Evolutionary conservation across 352 stramenopile species (phyloP).

Genomic region (Phytopythium kandeliae): DNA sequence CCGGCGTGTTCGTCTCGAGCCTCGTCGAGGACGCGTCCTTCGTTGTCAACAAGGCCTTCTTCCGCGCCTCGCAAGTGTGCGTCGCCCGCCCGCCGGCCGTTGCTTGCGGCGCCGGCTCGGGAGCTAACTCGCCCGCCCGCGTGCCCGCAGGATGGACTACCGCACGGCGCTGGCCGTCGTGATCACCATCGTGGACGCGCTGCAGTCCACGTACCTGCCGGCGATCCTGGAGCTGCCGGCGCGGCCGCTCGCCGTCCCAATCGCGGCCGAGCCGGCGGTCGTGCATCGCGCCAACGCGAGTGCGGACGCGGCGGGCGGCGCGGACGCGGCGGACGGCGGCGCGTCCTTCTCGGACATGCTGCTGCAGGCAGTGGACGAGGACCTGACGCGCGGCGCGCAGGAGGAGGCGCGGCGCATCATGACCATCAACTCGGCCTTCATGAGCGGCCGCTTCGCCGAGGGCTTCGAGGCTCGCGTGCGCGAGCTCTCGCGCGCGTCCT

Average conservation of each 20-base stretch:
- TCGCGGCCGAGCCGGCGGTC: slow-evolving; percentile 12
- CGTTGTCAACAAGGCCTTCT: slow-evolving; percentile 81
- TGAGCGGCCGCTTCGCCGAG: slow-evolving; percentile 72
- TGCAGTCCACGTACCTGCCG: slow-evolving; percentile 76
- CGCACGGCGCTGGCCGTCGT: slow-evolving; percentile 77
- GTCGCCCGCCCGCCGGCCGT: too few species aligned
- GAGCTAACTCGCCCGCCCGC: too few species aligned
- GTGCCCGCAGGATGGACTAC: slow-evolving; percentile 79
- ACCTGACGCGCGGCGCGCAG: slow-evolving; percentile 51
- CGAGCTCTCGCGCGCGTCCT: slow-evolving; percentile 35
- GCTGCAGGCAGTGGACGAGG: slow-evolving; percentile 70
- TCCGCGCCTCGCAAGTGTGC: slow-evolving; percentile 67
- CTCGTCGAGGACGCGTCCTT: slow-evolving; percentile 84
- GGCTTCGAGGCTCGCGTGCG: slow-evolving; percentile 53
- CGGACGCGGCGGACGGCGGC: slow-evolving; percentile 17
- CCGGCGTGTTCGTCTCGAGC: slow-evolving; percentile 65
- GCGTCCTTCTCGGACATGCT: slow-evolving; percentile 80
- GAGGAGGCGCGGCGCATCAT: slow-evolving; percentile 80
- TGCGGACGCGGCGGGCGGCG: too few species aligned
- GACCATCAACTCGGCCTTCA: slow-evolving; percentile 83
- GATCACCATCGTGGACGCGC: slow-evolving; percentile 75
- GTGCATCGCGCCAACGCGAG: not conserved
- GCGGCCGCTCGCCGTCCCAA: slow-evolving; percentile 49
- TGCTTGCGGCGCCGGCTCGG: too few species aligned
- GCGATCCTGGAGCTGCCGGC: slow-evolving; percentile 66